Percentiles rank a stretch among this genome's conserved stretches.
Conservation (phyloP, 1,284 basidiomycete genomes). For the Golubevia sp. region DNA sequence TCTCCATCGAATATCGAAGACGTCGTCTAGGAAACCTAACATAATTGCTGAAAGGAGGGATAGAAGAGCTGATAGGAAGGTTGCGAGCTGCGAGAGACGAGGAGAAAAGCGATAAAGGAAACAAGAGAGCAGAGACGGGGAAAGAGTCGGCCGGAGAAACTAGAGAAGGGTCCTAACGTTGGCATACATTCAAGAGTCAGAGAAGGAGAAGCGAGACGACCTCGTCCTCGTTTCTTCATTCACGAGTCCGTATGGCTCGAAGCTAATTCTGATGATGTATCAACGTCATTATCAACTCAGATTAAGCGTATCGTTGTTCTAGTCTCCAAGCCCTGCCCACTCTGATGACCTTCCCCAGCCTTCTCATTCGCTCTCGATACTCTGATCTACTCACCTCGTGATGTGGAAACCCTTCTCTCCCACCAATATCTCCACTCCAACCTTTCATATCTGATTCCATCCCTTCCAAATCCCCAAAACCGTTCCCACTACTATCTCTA, state of each 20-base stretch:
- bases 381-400: constrained; percentile 66
- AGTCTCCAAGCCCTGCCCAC: too few relatives aligned
- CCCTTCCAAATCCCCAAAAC: too few relatives aligned
- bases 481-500: too few relatives aligned
- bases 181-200: too few relatives aligned
- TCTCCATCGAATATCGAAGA: constrained; percentile 98
- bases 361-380: too few relatives aligned
- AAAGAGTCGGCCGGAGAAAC: constrained; percentile 5
- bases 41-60: constrained; percentile 89
- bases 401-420: constrained; percentile 75
- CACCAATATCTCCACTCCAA: constrained; percentile 38
- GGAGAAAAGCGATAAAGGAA: background rate
- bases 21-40: constrained; percentile 93
- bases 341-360: too few relatives aligned
- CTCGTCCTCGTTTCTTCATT: too few relatives aligned
- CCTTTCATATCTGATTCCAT: constrained; percentile 9
- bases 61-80: constrained; percentile 89
- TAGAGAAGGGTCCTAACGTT: constrained; percentile 11
- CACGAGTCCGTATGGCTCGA: too few relatives aligned
- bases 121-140: background rate
- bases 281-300: too few relatives aligned
- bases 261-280: too few relatives aligned
- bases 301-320: too few relatives aligned
- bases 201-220: too few relatives aligned
- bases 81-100: constrained; percentile 70